Percentiles rank a stretch among this genome's conserved stretches.
Conservation (phyloP, 2,329 filamentous ascomycete genomes). For the Calonectria pauciramosa region DNA sequence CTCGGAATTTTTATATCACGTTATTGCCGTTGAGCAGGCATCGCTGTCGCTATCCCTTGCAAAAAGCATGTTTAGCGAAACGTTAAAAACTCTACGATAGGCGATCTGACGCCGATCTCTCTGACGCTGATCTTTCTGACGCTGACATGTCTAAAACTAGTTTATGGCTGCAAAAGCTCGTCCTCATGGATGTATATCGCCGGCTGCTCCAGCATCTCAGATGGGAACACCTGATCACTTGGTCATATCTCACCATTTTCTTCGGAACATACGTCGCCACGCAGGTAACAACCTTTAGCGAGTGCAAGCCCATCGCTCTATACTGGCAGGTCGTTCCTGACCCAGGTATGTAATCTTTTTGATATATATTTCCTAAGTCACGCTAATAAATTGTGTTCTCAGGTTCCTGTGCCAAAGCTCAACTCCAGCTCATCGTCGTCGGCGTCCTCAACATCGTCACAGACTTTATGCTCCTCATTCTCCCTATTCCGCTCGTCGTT, state of each 20-base stretch:
- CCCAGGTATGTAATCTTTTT: constrained; percentile 23
- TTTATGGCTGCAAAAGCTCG: constrained; percentile 39
- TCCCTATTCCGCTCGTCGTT: constrained; percentile 46
- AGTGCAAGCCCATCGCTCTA: constrained; percentile 31
- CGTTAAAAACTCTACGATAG: background rate
- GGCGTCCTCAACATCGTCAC: constrained; percentile 45
- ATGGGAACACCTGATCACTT: constrained; percentile 26
- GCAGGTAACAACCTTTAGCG: constrained; percentile 36
- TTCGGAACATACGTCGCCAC: constrained; percentile 27
- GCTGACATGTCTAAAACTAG: constrained; percentile 15
- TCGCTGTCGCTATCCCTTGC: background rate
- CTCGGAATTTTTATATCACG: background rate
- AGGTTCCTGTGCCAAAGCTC: constrained; percentile 35
- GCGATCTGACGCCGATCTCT: background rate
- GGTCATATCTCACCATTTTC: constrained; percentile 31
- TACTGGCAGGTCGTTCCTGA: constrained; percentile 40
- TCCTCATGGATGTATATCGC: constrained; percentile 36
- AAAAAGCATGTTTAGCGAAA: background rate
- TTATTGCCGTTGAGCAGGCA: background rate
- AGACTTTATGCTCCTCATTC: constrained; percentile 46
- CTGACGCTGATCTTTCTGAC: background rate
- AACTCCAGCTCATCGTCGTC: constrained; percentile 36
- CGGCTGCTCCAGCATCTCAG: constrained; percentile 29
- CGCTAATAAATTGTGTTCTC: background rate
- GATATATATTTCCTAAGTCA: background rate